Evolutionary conservation across 176 grass and related monocot genomes (phyloP), one percentile per base, ranked within the genome.

Genomic region (Otatea glauca): DNA sequence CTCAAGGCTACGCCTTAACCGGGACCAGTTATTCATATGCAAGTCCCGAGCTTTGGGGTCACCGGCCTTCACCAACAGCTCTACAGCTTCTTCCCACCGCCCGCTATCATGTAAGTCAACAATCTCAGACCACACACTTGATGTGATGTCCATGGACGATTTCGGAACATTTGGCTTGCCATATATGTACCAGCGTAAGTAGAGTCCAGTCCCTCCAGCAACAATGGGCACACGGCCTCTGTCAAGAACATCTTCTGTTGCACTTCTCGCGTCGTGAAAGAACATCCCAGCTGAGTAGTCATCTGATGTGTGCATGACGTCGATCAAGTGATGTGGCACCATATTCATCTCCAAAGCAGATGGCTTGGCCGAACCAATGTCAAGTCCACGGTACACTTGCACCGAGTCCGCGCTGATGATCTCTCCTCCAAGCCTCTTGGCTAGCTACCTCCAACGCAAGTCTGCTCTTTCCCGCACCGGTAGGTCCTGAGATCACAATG

Each of bases 131-230:
- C 68, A 86, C 59, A 90, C 94, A 65, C 79, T 83, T 0, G 76
- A 78, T 0, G 86, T 45, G 5, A 84, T 39, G 60, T 85, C 83
- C 9, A 72, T 34, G 17, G 86, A 94, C 3, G 92, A 87, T 20
- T 85, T 91, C 0, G 94, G 94, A 32, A 97, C 90, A 51, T 78
- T 43, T 0, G 94, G 94, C 86, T 97, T 97, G 50, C 94, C 94
- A 18, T 97, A 97, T 20, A 97, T 87, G 77, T 89, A 97, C 94
- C 94, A 97, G 65, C 94, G 27, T 0, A 97, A 21, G 82, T 97
- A 97, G 3, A 97, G 86, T 39, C 94, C 94, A 0, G 94, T 97
- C 25, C 94, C 94, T 14, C 94, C 94, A 0, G 88, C 82, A 8
- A 97, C 81, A 7, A 97, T 79, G 0, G 94, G 92, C n/a, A 94